Evolutionary conservation across 73 alveolate species (phyloP).

Genomic region (Stentor roeselii): DNA sequence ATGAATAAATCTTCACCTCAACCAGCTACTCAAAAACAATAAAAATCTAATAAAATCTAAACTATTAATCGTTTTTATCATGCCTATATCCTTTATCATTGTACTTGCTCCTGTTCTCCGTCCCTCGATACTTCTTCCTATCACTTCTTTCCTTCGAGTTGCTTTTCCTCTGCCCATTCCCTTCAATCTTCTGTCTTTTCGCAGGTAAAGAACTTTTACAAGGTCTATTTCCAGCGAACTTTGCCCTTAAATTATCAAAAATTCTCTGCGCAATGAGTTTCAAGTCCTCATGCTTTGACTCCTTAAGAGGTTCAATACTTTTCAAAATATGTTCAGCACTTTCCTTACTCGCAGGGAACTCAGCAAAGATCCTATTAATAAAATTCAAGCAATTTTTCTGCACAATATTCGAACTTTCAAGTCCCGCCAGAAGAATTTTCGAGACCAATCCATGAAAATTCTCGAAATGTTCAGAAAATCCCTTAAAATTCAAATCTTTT

Average conservation of each 20-base stretch:
- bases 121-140: not conserved
- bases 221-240: not conserved
- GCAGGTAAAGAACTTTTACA: not conserved
- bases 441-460: not conserved
- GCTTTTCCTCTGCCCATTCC: not conserved
- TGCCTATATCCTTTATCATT: not conserved
- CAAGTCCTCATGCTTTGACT: not conserved
- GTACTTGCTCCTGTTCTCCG: not conserved
- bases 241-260: not conserved
- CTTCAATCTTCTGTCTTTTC: not conserved
- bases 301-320: conserved; percentile 7
- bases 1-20: too few species aligned
- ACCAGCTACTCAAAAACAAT: not conserved
- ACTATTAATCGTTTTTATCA: too few species aligned
- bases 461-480: not conserved
- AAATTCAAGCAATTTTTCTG: not conserved
- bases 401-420: not conserved
- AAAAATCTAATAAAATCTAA: not conserved
- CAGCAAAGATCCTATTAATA: not conserved
- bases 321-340: not conserved
- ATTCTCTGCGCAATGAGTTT: not conserved
- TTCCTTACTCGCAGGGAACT: not conserved
- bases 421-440: not conserved
- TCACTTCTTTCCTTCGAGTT: not conserved
- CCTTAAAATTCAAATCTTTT: not conserved